phyloP scores from a whole-genome alignment of 2,329 filamentous ascomycete species.

The Fusarium luffae region DNA sequence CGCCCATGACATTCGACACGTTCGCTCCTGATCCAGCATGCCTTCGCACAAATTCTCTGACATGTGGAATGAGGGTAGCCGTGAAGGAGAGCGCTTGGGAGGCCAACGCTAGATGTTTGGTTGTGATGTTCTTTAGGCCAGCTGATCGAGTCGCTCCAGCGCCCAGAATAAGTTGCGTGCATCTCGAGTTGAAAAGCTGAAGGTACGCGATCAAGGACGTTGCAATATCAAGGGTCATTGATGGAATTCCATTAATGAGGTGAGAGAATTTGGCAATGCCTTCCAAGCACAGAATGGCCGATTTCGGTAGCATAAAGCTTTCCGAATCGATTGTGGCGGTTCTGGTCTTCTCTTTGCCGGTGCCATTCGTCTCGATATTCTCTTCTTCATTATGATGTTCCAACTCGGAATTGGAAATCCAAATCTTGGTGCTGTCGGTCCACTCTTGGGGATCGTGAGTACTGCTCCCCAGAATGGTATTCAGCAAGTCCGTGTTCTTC shows the following conservation, averaged over 20 bases:
- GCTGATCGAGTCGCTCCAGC: conserved; percentile 90
- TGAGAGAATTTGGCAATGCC: conserved; percentile 86
- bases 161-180: conserved; percentile 95
- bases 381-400: conserved; percentile 50
- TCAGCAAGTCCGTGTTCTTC: conserved; percentile 68
- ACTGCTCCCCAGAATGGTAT: conserved; percentile 74
- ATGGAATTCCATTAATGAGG: conserved; percentile 85
- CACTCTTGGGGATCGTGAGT: conserved; percentile 76
- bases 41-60: conserved; percentile 89
- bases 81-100: conserved; percentile 91
- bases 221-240: conserved; percentile 86
- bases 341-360: conserved; percentile 71
- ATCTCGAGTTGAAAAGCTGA: conserved; percentile 93
- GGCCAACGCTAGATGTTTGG: conserved; percentile 91
- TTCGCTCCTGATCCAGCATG: conserved; percentile 68
- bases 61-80: conserved; percentile 85
- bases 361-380: conserved; percentile 59
- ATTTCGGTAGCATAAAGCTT: conserved; percentile 85
- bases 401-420: conserved; percentile 60
- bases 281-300: conserved; percentile 81
- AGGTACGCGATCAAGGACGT: conserved; percentile 84
- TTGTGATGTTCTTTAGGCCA: conserved; percentile 94
- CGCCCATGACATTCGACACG: conserved; percentile 73
- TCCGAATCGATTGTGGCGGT: conserved; percentile 85
- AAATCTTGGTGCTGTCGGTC: conserved; percentile 70